A percentile compares a stretch with the other conserved stretches of the same genome.
These are phyloP conservation scores for Coemansia sp. DNA, from an alignment of 192 early-diverging fungal genomes.

Conservation along the genomic window DNA sequence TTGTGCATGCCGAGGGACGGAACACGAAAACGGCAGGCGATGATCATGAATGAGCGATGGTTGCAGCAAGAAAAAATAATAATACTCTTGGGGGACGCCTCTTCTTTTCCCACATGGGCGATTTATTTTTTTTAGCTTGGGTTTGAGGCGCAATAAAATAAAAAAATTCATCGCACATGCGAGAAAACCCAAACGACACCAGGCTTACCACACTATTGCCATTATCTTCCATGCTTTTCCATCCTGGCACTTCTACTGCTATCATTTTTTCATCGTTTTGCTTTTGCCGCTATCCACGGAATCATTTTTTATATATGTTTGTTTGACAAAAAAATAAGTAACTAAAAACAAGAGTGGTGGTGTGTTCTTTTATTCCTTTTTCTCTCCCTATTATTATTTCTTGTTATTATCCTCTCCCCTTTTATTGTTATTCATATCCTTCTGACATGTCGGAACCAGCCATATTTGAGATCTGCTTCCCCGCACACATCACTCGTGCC, in stretches of 20 bases:
- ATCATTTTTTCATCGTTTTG: background rate
- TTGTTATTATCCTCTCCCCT: background rate
- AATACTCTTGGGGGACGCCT: constrained; percentile 2
- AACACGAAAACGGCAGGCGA: background rate
- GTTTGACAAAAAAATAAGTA: background rate
- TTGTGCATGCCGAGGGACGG: background rate
- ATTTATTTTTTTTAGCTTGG: background rate
- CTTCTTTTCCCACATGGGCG: constrained; percentile 3
- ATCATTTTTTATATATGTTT: background rate
- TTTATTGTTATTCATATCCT: background rate
- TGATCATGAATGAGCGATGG: constrained; percentile 13
- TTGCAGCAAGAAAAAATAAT: background rate
- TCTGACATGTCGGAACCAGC: constrained; percentile 45
- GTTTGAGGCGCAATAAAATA: background rate
- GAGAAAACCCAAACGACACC: background rate
- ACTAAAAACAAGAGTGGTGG: background rate
- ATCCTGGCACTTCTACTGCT: background rate
- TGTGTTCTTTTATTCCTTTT: background rate
- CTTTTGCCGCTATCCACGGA: background rate
- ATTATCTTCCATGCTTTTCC: background rate
- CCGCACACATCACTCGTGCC: constrained; percentile 51
- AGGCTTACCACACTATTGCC: constrained; percentile 7
- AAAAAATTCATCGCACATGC: background rate
- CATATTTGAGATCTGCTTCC: constrained; percentile 57
- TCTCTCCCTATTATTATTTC: background rate